Evolutionary conservation across 768 basidiomycete species (phyloP), one percentile per base, ranked within the genome.

Genomic region (Tylopilus sp.): DNA sequence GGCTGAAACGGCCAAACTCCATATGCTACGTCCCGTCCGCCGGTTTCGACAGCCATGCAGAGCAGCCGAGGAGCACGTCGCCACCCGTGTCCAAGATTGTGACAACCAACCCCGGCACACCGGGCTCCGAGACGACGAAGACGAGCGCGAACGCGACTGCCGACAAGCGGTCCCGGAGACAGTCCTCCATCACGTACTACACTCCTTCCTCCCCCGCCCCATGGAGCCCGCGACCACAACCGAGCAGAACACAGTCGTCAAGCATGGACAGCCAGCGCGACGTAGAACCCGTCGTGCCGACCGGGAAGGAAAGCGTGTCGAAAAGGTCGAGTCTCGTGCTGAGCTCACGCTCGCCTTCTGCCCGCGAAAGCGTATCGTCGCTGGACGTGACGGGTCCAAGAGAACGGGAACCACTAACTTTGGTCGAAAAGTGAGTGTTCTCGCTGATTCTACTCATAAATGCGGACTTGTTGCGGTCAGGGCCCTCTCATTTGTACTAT

Each of bases 401-500:
- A 42, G 63, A 68, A 29, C 63, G 64, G 21, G 72, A 72, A n/a
- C 84, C 83, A 16, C 61, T 80, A 49, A 92, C 89, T 0, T 66
- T 90, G 50, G 79, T 81, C 45, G 89, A 91, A 71, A 86, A 83
- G 87, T 90, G 63, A 54, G 83, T 77, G 5, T 29, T 9, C 21
- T 45, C 40, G 17, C 19, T 52, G 25, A 14, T 33, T 14, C 37
- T n/a, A 21, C 24, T 33, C 29, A 37, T 38, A 25, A 11, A 16
- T 9, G 34, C 34, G 13, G 25, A 22, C 45, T 22, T 19, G 41
- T 12, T 21, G 25, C 31, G 30, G 34, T 28, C 16, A 12, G 17
- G 26, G 17, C 42, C 5, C 29, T 14, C 31, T 38, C 41, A 22
- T 29, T n/a, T n/a, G n/a, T n/a, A n/a, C n/a, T n/a, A n/a, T n/a